phyloP scores from a whole-genome alignment of 441 rosid species.

The Pelargonium exstipulatum region DNA sequence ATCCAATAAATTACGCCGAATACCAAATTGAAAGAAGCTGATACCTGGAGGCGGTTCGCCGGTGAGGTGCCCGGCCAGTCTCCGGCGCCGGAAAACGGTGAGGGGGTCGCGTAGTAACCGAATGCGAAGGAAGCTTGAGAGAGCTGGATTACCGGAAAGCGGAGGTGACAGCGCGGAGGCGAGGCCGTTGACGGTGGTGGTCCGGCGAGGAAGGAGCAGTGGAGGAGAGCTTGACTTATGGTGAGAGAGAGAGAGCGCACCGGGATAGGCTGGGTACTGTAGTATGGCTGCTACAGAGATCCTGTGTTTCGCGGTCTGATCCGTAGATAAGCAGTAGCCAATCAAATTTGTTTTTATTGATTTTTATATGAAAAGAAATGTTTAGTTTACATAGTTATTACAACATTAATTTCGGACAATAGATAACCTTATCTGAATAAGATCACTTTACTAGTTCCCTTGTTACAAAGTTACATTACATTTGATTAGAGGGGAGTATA shows the following conservation, averaged over 20 bases:
- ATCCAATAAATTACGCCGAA: neutral
- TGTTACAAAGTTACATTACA: too few relatives aligned
- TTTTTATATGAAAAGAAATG: too few relatives aligned
- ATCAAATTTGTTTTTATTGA: neutral
- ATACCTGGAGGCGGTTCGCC: neutral
- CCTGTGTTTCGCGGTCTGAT: neutral
- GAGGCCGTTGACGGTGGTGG: too few relatives aligned
- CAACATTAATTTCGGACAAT: too few relatives aligned
- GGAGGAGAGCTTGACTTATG: neutral
- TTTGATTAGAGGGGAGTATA: too few relatives aligned
- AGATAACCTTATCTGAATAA: too few relatives aligned
- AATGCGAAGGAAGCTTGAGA: too few relatives aligned
- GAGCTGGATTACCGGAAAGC: too few relatives aligned
- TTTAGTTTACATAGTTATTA: too few relatives aligned
- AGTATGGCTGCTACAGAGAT: constrained; percentile 7
- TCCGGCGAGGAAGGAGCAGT: neutral
- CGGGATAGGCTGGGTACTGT: neutral
- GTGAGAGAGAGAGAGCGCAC: neutral
- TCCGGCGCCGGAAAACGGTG: neutral
- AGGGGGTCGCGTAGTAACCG: too few relatives aligned
- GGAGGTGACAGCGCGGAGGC: too few relatives aligned
- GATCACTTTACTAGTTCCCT: too few relatives aligned
- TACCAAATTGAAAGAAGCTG: neutral
- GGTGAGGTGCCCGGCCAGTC: neutral
- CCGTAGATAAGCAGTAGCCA: neutral